Conservation (phyloP, 352 stramenopile genomes). For the Phytophthora hybrid region DNA sequence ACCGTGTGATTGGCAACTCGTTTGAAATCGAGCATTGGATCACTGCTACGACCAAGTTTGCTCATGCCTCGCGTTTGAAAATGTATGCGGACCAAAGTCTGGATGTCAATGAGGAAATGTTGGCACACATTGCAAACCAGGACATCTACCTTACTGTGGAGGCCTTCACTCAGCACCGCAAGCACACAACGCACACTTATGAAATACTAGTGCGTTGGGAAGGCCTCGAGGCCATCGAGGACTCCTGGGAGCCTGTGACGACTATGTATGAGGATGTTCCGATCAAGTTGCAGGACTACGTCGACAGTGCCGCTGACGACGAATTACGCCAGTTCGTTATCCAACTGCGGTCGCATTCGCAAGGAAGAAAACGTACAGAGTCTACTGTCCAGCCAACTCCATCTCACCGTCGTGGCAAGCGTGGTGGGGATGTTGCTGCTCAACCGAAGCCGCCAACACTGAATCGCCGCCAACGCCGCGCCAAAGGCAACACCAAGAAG, state of each 20-base stretch:
- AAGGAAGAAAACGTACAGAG: slow-evolving; percentile 1
- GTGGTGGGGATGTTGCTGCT: not conserved
- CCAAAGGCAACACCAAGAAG: slow-evolving; percentile 1
- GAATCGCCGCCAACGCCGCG: slow-evolving; percentile 4
- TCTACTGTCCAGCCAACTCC: not conserved
- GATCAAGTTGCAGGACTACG: slow-evolving; percentile 3
- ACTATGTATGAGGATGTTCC: slow-evolving; percentile 5
- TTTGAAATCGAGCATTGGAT: slow-evolving; percentile 22
- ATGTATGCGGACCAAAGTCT: slow-evolving; percentile 10
- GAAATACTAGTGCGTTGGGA: not conserved
- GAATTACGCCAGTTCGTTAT: slow-evolving; percentile 2
- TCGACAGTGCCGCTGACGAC: not conserved
- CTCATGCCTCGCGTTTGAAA: slow-evolving; percentile 15
- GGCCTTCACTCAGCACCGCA: slow-evolving; percentile 9
- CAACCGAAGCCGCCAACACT: not conserved
- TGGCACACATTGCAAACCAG: slow-evolving; percentile 17
- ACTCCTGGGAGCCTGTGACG: not conserved
- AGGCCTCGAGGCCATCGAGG: slow-evolving; percentile 4
- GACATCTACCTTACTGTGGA: slow-evolving; percentile 16
- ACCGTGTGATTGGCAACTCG: slow-evolving; percentile 19
- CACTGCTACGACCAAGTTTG: not conserved
- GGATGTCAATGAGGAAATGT: slow-evolving; percentile 15
- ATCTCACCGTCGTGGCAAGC: not conserved
- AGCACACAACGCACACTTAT: not conserved
- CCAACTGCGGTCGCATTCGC: not conserved